Evolutionary conservation across 2,329 filamentous ascomycete genomes (phyloP).

Genomic region (Fusarium kyushuense): DNA sequence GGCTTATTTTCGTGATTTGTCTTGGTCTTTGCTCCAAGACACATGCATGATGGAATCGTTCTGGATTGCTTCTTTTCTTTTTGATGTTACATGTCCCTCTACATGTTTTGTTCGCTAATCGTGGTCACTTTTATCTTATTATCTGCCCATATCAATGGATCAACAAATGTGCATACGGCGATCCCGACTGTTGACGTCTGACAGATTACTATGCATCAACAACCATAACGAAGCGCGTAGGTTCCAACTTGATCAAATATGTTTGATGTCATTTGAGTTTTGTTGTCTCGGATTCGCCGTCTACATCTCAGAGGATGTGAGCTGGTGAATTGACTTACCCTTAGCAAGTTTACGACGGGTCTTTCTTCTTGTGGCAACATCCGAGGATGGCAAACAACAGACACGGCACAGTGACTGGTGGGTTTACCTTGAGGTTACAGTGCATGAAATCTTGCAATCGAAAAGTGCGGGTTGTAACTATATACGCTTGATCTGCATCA

Average conservation of each 20-base stretch:
- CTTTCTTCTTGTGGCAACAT: not conserved
- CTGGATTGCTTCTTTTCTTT: not conserved
- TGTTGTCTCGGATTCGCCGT: no score
- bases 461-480: no score
- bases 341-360: fast-evolving
- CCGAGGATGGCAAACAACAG: no score
- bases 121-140: not conserved
- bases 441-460: not conserved
- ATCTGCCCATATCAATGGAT: not conserved
- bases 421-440: not conserved
- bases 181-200: not conserved
- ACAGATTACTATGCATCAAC: not conserved
- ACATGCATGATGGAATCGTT: not conserved
- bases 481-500: no score
- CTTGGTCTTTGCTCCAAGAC: fast-evolving
- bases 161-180: not conserved
- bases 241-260: fast-evolving
- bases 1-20: not conserved
- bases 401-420: no score
- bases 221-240: not conserved
- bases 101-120: not conserved
- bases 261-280: no score
- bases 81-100: not conserved
- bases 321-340: fast-evolving
- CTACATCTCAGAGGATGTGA: fast-evolving